Base-by-base conservation (phyloP, 768 basidiomycete species). In the Fomitopsis serialis region DNA sequence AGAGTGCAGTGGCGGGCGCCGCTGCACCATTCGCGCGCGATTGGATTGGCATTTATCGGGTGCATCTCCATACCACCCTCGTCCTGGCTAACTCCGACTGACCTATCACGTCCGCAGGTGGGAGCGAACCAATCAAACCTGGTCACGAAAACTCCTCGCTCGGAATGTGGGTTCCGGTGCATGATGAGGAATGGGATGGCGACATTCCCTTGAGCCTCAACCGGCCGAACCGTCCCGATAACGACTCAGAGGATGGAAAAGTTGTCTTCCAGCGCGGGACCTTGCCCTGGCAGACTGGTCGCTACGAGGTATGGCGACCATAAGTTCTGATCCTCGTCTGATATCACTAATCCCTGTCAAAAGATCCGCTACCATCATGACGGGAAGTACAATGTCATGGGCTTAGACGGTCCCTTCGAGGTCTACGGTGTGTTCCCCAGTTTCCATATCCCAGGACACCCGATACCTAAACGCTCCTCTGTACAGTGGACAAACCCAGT, bases 331-430 rank as follows among this genome's bases (percentile, higher is more conserved):
- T 5, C 29, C 29, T 32, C 11, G 11, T 32, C 29, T 11, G 29
- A 32, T 5, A 32, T 5, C 29, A 6, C n/a, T n/a, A n/a, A n/a
- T n/a, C n/a, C n/a, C n/a, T n/a, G n/a, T n/a, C n/a, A 24, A 56
- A 89, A 54, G 88, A 75, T 88, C 55, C 85, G 92, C 2, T 95
- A 94, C 66, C 97, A 99, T 63, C 95, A 98, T 63, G 92, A 97
- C 67, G 94, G 93, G 45, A 98, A 95, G 68, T 90, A 99, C 70
- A 97, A 94, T 68, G 97, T 98, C 52, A 88, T 98, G 81, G 81
- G 84, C 50, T 64, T 87, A 49, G 84, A 89, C 45, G 89, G 86
- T 1, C 92, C 93, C 8, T 73, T 98, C 54, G 92, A 97, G 65
- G 85, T 99, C 29, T 91, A 84, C 56, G 89, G 96, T 93, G 21